phyloP scores from a whole-genome alignment of 2,329 filamentous ascomycete species.

The Hypoxylon sp. region DNA sequence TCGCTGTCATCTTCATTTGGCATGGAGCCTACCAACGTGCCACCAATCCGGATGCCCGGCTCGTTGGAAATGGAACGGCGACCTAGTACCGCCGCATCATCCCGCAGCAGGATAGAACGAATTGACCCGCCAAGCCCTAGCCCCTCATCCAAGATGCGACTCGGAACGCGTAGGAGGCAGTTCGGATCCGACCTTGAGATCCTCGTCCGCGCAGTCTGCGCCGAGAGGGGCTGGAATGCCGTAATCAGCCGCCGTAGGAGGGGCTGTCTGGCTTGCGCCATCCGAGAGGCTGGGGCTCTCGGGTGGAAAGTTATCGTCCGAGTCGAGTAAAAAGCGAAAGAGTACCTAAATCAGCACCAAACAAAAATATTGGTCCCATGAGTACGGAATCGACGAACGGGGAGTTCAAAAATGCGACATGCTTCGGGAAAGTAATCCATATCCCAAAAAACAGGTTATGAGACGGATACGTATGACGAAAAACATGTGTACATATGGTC shows the following conservation, averaged over 20 bases:
- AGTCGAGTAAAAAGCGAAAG: conserved; percentile 61
- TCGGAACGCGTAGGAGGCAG: conserved; percentile 70
- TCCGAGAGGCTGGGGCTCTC: conserved; percentile 80
- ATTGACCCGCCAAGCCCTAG: conserved; percentile 50
- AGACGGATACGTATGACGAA: conserved; percentile 21
- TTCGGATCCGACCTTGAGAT: conserved; percentile 78
- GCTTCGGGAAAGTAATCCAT: conserved; percentile 13
- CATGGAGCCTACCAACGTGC: conserved; percentile 48
- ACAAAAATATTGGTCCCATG: conserved; percentile 5
- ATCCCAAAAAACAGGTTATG: conserved; percentile 20
- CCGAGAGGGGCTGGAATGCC: conserved; percentile 81
- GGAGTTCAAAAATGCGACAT: conserved; percentile 24
- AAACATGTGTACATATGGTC: conserved; percentile 26
- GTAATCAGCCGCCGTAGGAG: conserved; percentile 76
- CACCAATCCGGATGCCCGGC: conserved; percentile 46
- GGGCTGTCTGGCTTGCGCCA: conserved; percentile 80
- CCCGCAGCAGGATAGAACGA: conserved; percentile 49
- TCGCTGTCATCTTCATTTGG: conserved; percentile 56
- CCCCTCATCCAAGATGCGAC: conserved; percentile 67
- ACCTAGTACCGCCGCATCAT: conserved; percentile 51
- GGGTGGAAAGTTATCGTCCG: conserved; percentile 78
- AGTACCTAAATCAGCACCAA: conserved; percentile 3
- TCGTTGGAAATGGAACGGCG: conserved; percentile 47
- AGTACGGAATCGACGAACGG: not conserved
- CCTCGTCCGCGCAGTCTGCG: conserved; percentile 79